Percentiles rank a stretch among this genome's conserved stretches.
These are phyloP conservation scores for Chlorella vulgaris DNA, from an alignment of 139 green algal species.

Conservation along the genomic window DNA sequence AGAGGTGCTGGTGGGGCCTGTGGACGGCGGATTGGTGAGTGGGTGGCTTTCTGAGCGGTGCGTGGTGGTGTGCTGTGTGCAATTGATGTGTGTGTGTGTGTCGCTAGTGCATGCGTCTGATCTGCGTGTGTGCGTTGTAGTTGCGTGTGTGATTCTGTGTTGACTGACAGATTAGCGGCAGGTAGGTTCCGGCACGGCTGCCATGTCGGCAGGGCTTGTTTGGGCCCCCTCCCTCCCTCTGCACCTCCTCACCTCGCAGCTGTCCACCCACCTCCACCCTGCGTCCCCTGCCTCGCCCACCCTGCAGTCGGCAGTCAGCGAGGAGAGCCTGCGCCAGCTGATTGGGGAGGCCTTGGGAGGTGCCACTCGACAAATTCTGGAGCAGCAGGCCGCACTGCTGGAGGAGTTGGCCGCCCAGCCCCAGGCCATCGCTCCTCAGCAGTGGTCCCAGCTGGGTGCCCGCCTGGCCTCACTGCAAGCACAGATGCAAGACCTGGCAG, in stretches of 20 bases:
- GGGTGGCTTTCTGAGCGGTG: background rate
- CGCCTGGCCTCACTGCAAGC: conserved; percentile 21
- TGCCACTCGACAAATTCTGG: background rate
- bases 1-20: conserved; percentile 8
- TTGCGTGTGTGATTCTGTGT: no score
- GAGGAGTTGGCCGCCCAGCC: conserved; percentile 32
- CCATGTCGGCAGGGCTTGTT: no score
- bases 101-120: background rate
- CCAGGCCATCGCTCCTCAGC: conserved; percentile 31
- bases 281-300: background rate
- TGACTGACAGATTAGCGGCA: no score
- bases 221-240: no score
- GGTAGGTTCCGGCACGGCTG: no score
- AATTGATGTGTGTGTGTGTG: background rate
- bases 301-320: conserved; percentile 21
- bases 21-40: conserved; percentile 12
- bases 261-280: no score
- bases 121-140: no score
- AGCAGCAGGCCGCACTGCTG: conserved; percentile 31
- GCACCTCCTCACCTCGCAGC: no score
- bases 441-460: conserved; percentile 46
- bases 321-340: conserved; percentile 21
- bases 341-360: conserved; percentile 14
- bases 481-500: conserved; percentile 19
- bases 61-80: background rate